These are phyloP conservation scores for Polytolypa hystricis DNA, from an alignment of 2,329 filamentous ascomycete species.

Conservation along the genomic window DNA sequence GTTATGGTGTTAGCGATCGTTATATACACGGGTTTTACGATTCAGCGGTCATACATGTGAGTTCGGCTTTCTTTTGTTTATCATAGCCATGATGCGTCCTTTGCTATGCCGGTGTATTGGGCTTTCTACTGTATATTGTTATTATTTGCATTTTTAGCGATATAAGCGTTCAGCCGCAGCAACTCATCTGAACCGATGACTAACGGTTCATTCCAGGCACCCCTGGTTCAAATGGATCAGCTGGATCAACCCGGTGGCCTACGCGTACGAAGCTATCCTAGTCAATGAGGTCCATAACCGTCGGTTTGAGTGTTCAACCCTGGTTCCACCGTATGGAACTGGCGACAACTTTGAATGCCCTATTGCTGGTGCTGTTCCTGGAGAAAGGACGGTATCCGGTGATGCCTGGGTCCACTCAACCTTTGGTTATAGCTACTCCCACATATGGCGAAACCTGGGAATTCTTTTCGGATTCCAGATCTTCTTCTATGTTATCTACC, in stretches of 20 bases:
- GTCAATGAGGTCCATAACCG: constrained; percentile 49
- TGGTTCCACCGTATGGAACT: constrained; percentile 34
- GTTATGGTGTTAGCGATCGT: constrained; percentile 46
- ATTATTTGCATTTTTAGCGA: not conserved
- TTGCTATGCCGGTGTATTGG: constrained; percentile 3
- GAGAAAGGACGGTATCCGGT: constrained; percentile 45
- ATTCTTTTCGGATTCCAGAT: constrained; percentile 55
- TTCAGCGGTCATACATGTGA: constrained; percentile 33
- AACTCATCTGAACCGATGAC: constrained; percentile 5
- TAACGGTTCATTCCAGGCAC: constrained; percentile 27
- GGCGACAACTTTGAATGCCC: constrained; percentile 44
- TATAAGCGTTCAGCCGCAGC: not conserved
- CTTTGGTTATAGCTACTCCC: constrained; percentile 46
- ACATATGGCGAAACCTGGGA: constrained; percentile 59
- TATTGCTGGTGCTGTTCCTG: constrained; percentile 44
- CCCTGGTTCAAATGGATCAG: constrained; percentile 58
- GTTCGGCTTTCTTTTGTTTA: constrained; percentile 5
- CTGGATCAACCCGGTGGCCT: constrained; percentile 54
- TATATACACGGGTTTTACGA: constrained; percentile 57
- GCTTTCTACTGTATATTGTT: not conserved
- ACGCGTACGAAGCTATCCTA: constrained; percentile 52
- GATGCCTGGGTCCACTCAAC: constrained; percentile 48
- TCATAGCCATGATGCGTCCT: not conserved
- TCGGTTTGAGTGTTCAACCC: constrained; percentile 44
- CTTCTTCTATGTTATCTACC: constrained; percentile 53